Percentiles rank a stretch among this genome's conserved stretches.
Conservation (phyloP, 176 grass and related monocot genomes). For the Hordeum vulgare region MorexV3_pseudomolecules_assembly NC_058519.1:521013529-521014028, state of each 20-base stretch:
- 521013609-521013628: not conserved
- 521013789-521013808: not conserved
- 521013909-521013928: not conserved
- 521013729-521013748: slow-evolving; percentile 25
- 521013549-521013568: not conserved
- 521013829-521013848: not conserved
- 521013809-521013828: not conserved
- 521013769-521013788: not conserved
- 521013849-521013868: not conserved
- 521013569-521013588: not conserved
- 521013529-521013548: slow-evolving; percentile 27
- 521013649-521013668: slow-evolving; percentile 17
- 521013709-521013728: not conserved
- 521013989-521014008: not conserved
- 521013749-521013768: slow-evolving; percentile 13
- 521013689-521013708: not conserved
- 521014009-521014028: not conserved
- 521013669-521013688: not conserved
- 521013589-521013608: not conserved
- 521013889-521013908: not conserved
- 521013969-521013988: not conserved
- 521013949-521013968: not conserved
- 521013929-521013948: not conserved
- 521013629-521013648: not conserved
- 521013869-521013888: not conserved